Evolutionary conservation across 2,329 filamentous ascomycete species (phyloP), one percentile per base, ranked within the genome.

Genomic region (Thermothelomyces thermophilus): DNA sequence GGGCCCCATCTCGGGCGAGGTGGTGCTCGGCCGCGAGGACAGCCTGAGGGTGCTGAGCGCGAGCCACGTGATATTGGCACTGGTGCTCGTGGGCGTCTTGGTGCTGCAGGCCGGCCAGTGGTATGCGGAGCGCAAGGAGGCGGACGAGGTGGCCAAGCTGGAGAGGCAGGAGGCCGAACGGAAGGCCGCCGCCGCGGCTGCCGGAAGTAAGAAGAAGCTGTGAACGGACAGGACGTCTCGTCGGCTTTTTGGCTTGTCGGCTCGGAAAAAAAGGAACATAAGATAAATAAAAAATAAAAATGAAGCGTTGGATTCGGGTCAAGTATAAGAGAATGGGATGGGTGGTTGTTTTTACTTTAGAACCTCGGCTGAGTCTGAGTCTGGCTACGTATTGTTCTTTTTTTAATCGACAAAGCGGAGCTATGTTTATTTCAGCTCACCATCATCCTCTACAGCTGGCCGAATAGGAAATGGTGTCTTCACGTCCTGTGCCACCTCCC

Each of bases 101-200:
- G 87, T 96, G 30, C 71, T 98, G 63, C 93, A 98, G 79, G 89
- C 89, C 17, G 93, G 93, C 10, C 89, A 97, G 77, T 97, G 91
- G 93, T 98, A 98, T 72, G 93, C 93, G 22, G 90, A 97, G 77
- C 79, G 87, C 65, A 94, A 94, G 72, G 90, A 97, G 69, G 77
- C 77, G 63, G 86, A 90, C 66, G 90, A 96, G 68, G 75, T 79
- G 49, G 81, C 80, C 63, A 78, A 81, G 64, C 75, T 58, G 70
- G 73, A 65, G 54, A 59, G 66, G 49, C 66, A 60, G 45, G 58
- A 53, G 26, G 50, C 44, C 4, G 54, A 52, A 45, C 47, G 44
- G 55, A 50, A 30, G 46, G 51, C 22, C 13, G 36, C 52, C 14
- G 50, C 28, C 11, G 59, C 54, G 53, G 58, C 56, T 56, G 57